Base-by-base conservation (phyloP, 148 eudicot genomes). In the Selenicereus undatus region DNA sequence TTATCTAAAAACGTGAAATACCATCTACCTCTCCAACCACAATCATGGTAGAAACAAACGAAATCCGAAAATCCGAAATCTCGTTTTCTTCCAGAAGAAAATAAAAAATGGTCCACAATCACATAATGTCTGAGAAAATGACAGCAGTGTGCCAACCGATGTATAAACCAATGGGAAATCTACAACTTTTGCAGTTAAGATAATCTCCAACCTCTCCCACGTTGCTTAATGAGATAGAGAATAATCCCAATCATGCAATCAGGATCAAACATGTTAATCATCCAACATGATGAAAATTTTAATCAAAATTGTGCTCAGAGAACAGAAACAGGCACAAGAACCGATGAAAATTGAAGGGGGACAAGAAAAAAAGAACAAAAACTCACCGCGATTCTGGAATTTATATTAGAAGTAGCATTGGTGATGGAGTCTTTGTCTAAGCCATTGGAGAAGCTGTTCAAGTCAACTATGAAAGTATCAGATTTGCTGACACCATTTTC, bases 371-470 rank as follows among this genome's bases (percentile, higher is more conserved):
- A 39, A 39, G 8, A 39, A 66, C 11, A 13, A 27, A 27, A 66
- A 86, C 93, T 88, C 83, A 94, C 98, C 3, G 84, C 87, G 71
- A 85, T 77, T 86, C 92, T 87, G 74, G 98, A 87, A 83, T 87
- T 92, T 27, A 87, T 43, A 8, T 13, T 66, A 0, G 30, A 24
- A 66, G 71, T 66, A 66, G 79, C 75, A 29, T 39, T 35, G 26
- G 43, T 68, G 30, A 65, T 50, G 13, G 77, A 60, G 4, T 91
- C 91, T 68, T 87, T 91, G 24, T 88, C 89, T 20, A 86, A 64
- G 26, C 91, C 83, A 83, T 83, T 86, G 64, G 92, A 86, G 27
- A 90, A 84, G 43, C 85, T 84, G 36, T 89, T 91, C 81, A 94
- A 84, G 84, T 94, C 97, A 22, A 94, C 89, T 22, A 86, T 72